Evolutionary conservation across 2,329 filamentous ascomycete genomes (phyloP).

Genomic region (Lasiodiplodia hormozganensis): DNA sequence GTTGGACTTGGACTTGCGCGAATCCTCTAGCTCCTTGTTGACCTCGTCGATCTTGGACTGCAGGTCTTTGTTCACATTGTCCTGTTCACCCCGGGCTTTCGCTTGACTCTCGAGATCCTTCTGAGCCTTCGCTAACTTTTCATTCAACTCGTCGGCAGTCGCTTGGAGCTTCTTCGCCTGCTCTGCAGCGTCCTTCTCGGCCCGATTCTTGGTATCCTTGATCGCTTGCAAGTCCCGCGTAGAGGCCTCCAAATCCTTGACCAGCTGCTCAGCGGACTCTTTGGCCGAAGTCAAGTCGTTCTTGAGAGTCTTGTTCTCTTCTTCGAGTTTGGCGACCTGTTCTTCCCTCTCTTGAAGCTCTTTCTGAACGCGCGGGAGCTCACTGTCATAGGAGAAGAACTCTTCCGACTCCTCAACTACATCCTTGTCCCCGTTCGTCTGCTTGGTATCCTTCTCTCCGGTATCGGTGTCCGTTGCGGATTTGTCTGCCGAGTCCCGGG

Average conservation of each 20-base stretch:
- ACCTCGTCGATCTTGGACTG: conserved; percentile 39
- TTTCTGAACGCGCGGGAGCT: conserved; percentile 80
- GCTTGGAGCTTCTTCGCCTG: conserved; percentile 41
- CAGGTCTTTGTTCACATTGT: conserved; percentile 49
- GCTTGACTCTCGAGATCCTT: conserved; percentile 20
- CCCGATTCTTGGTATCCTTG: conserved; percentile 58
- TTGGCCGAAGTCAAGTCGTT: conserved; percentile 74
- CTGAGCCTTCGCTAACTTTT: conserved; percentile 33
- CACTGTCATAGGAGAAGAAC: conserved; percentile 91
- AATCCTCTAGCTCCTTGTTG: conserved; percentile 59
- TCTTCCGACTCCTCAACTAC: conserved; percentile 64
- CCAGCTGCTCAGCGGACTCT: conserved; percentile 62
- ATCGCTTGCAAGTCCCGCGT: conserved; percentile 67
- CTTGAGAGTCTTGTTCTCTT: conserved; percentile 72
- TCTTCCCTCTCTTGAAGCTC: conserved; percentile 74
- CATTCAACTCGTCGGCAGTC: conserved; percentile 32
- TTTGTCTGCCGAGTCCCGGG: conserved; percentile 41
- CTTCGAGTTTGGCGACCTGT: conserved; percentile 73
- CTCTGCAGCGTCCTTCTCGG: conserved; percentile 42
- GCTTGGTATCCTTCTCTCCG: conserved; percentile 33
- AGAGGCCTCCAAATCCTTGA: conserved; percentile 69
- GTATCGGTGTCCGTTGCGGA: conserved; percentile 14
- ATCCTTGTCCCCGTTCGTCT: conserved; percentile 35
- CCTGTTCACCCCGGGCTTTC: conserved; percentile 31
- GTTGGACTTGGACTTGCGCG: conserved; percentile 45